Evolutionary conservation across 768 basidiomycete genomes (phyloP), one percentile per base, ranked within the genome.

Genomic region (Agrocybe pediades): DNA sequence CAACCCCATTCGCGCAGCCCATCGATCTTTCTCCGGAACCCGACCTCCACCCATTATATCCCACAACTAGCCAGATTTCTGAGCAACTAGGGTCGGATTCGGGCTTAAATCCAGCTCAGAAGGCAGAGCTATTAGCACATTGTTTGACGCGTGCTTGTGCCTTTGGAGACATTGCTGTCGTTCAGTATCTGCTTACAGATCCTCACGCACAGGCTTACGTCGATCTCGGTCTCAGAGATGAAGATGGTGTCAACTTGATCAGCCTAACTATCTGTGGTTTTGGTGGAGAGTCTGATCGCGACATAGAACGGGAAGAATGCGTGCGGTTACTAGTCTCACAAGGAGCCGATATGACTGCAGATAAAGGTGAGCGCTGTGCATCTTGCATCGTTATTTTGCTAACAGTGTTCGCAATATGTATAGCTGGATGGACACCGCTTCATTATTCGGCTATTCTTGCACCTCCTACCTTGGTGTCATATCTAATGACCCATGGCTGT

Each of bases 361-460:
- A 93, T 68, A 76, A 86, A 61, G 81, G 90, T 88, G 59, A 40
- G 80, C 45, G 30, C 9, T 25, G 9, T 39, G 13, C 19, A 27
- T 27, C 25, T 27, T 11, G 6, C 25, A 21, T 20, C 15, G 7
- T 50, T 26, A 16, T 15, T 6, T 3, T 17, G 7, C 46, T 41
- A 33, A 45, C 15, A 15, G 33, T 3, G 24, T 50, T 24, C 26
- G 47, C 7, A 49, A 36, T 25, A 25, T 54, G 57, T 27, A 43
- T 53, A 97, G 95, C 84, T 55, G 95, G 96, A 27, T 98, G 97
- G 97, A 94, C 92, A 9, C 86, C 95, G 2, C 77, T 99, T 11
- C 96, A 98, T 64, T 88, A 96, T 72, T 93, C 96, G 7, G 90
- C 90, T 7, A 72, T 98, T 47, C 75, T 92, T 30, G 86, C 92